These are phyloP conservation scores for Ustilago cynodontis DNA, from an alignment of 1,284 basidiomycete genomes.

Conservation along the genomic window DNA sequence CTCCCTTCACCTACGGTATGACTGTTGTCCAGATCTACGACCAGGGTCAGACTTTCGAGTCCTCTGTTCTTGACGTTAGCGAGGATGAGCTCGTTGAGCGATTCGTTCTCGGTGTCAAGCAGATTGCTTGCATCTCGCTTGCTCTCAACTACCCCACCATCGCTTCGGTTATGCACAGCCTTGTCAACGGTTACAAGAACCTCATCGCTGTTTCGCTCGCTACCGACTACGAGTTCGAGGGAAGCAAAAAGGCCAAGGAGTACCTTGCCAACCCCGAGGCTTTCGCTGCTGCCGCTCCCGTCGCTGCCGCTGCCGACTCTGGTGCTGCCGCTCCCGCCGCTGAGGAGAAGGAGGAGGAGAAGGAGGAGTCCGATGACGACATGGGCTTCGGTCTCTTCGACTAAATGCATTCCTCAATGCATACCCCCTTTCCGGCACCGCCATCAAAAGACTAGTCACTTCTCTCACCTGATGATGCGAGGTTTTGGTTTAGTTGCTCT, in stretches of 20 bases:
- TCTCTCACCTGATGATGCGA: too few species aligned
- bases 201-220: conserved; percentile 85
- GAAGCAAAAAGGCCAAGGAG: conserved; percentile 93
- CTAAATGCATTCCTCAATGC: conserved; percentile 72
- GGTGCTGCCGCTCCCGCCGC: conserved; percentile 74
- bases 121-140: conserved; percentile 93
- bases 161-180: conserved; percentile 90
- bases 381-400: conserved; percentile 81
- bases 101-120: conserved; percentile 93
- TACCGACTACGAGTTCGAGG: conserved; percentile 96
- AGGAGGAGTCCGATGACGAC: conserved; percentile 73
- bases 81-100: conserved; percentile 90
- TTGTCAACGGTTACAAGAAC: conserved; percentile 99
- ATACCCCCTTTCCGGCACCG: neutral
- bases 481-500: neutral
- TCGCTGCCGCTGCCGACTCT: conserved; percentile 75
- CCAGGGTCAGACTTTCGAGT: conserved; percentile 76
- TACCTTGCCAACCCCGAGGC: conserved; percentile 97
- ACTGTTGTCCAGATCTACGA: conserved; percentile 77
- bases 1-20: conserved; percentile 96
- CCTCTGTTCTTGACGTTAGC: conserved; percentile 88
- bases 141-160: conserved; percentile 96
- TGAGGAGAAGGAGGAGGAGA: conserved; percentile 77
- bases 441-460: neutral
- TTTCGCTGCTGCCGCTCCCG: conserved; percentile 83